Base-by-base conservation (phyloP, 768 basidiomycete species). In the Dacryopinax spathularia region DNA sequence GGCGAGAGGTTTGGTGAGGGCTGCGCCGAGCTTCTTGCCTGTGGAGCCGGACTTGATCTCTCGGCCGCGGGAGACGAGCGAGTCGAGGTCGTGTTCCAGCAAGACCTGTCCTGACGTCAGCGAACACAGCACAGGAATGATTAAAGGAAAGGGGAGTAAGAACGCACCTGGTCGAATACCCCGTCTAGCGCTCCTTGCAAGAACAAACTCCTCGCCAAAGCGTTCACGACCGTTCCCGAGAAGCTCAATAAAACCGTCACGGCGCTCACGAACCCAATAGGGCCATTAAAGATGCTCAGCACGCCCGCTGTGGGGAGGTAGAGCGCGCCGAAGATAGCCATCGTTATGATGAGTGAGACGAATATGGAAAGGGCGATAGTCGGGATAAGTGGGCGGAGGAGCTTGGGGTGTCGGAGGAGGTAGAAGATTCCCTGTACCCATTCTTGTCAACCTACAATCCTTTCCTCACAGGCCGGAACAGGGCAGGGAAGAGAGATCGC, bases 261-360 rank as follows among this genome's bases (percentile, higher is more conserved):
- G 2, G 83, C 83, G 9, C 77, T 77, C 33, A 82, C 68, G 69
- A 84, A 83, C 1, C 83, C 84, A 29, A 87, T 77, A 3, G 85
- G 84, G 0, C 86, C 87, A 0, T 81, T 80, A 67, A 87, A 77
- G 62, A 86, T 66, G 1, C 83, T 79, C 36, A 85, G 81, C 56
- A 87, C 70, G 39, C 82, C 84, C 34, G 84, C 81, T 69, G 86
- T 85, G 1, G 87, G 87, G 9, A 86, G 68, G 73, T 84, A 88
- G 18, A 56, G 29, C 5, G 48, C 48, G 48, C 13, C 48, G 48
- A 56, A 56, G 48, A 74, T 71, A 65, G 76, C 71, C 43, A 70
- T 31, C 15, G 48, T 56, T 13, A 56, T 25, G 48, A 56, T 60
- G 33, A 72, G 22, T 0, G 71, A 70, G 33, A 72, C 61, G 15